Conservation (phyloP, 495 filamentous ascomycete species). For the Aspergillus coremiiformis region DNA sequence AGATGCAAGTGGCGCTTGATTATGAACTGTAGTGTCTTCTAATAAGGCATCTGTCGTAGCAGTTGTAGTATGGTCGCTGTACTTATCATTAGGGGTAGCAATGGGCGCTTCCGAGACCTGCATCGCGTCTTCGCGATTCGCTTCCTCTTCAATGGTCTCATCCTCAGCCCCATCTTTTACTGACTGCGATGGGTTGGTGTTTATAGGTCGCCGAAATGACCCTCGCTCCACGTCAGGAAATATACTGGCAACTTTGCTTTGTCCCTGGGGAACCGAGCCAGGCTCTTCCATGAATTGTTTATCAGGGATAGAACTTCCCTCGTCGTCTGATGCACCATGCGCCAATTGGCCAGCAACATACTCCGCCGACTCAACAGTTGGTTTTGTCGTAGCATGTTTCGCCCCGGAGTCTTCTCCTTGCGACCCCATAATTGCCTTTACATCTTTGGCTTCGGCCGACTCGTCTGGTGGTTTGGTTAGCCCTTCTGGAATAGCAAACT, state of each 20-base stretch:
- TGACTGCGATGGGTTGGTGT: conserved; percentile 19
- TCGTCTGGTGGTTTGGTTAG: conserved; percentile 7
- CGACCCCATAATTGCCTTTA: conserved; percentile 20
- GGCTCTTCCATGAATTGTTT: conserved; percentile 3
- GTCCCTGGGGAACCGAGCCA: conserved; percentile 4
- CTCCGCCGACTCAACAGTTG: background rate
- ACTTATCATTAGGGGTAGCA: conserved; percentile 15
- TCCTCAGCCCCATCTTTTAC: conserved; percentile 44
- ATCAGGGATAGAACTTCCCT: conserved; percentile 6
- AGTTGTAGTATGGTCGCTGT: conserved; percentile 7
- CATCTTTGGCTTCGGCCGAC: background rate
- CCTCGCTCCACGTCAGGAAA: conserved; percentile 35
- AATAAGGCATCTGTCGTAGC: background rate
- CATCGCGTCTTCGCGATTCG: conserved; percentile 44
- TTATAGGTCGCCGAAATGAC: conserved; percentile 24
- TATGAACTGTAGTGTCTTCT: background rate
- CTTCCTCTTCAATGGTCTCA: conserved; percentile 35
- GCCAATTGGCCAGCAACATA: background rate
- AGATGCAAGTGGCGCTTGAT: background rate
- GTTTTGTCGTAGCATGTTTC: conserved; percentile 9
- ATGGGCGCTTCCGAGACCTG: conserved; percentile 45
- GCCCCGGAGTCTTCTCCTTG: background rate
- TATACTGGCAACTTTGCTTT: conserved; percentile 29
- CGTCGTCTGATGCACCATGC: conserved; percentile 1
- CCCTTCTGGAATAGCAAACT: conserved; percentile 24